A percentile compares a stretch with the other conserved stretches of the same genome.
Evolutionary conservation across 495 filamentous ascomycete species (phyloP).

Genomic region (Trypethelium eluteriae): DNA sequence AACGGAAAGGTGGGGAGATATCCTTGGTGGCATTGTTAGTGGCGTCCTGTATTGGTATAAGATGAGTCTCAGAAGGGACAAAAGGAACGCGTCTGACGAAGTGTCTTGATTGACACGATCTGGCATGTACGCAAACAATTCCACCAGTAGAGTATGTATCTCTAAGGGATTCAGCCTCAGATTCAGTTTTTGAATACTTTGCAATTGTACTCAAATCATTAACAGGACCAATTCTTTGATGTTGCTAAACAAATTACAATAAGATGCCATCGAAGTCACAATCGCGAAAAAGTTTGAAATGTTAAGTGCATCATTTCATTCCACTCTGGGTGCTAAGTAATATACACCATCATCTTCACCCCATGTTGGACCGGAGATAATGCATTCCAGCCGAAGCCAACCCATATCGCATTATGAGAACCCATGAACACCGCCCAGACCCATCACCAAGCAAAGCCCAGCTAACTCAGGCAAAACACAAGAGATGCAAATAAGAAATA

Average conservation of each 20-base stretch:
- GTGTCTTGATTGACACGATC: too few relatives aligned
- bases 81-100: background rate
- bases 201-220: too few relatives aligned
- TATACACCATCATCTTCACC: slow-evolving; percentile 8
- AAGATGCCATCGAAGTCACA: background rate
- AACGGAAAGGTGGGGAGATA: background rate
- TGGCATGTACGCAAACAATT: too few relatives aligned
- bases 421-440: slow-evolving; percentile 32
- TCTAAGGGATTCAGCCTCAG: too few relatives aligned
- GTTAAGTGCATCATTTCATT: slow-evolving; percentile 13
- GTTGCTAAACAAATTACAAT: too few relatives aligned
- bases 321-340: slow-evolving; percentile 8
- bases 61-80: background rate
- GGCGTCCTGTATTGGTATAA: background rate
- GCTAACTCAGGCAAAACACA: slow-evolving; percentile 22
- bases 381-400: slow-evolving; percentile 27
- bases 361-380: slow-evolving; percentile 11
- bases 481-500: slow-evolving; percentile 18
- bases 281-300: slow-evolving; percentile 1
- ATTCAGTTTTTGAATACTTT: too few relatives aligned
- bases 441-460: slow-evolving; percentile 24
- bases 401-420: slow-evolving; percentile 39
- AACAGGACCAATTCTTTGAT: too few relatives aligned
- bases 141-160: too few relatives aligned
- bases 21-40: background rate